Base-by-base conservation (phyloP, 495 filamentous ascomycete genomes). In the Tuber microsphaerosporum region DNA sequence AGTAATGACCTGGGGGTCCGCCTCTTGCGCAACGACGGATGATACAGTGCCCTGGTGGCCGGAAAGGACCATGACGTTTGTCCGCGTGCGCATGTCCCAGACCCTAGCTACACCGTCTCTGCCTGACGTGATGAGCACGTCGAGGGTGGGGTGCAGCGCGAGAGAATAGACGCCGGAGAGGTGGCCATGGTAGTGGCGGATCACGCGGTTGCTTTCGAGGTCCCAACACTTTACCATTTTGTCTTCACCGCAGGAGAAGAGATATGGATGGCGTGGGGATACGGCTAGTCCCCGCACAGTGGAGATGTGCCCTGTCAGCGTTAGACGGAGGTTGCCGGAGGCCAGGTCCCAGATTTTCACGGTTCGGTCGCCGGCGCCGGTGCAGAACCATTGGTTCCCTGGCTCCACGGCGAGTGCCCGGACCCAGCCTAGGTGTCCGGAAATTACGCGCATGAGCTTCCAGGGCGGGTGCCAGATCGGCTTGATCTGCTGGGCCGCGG, bases 171-270 rank as follows among this genome's bases (percentile, higher is more conserved):
- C 96, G 79, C 96, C 96, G 77, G 92, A 96, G 6, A 99, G 86
- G 85, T 99, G 96, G 26, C 96, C 96, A 85, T 99, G 96, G 84
- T 98, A 98, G 84, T 99, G 94, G 45, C 95, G 89, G 80, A 99
- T 99, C 73, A 99, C 96, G 84, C 97, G 97, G 84, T 99, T 99
- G 12, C 93, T 95, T 83, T 99, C 96, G 79, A 99, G 84, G 86
- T 99, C 96, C 96, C 96, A 99, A 86, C 96, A 98, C 85, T 98
- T 98, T 48, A 99, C 96, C 93, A 97, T 97, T 88, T 99, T 99
- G 84, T 99, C 96, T 84, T 99, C 96, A 72, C 92, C 96, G 80
- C 96, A 98, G 20, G 93, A 97, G 84, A 98, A 99, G 46, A 99
- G 88, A 83, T 99, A 99, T 2, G 96, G 96, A 84, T 99, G 96